Base-by-base conservation (phyloP, 805 yeast genomes). In the Yarrowia sp. region DNA sequence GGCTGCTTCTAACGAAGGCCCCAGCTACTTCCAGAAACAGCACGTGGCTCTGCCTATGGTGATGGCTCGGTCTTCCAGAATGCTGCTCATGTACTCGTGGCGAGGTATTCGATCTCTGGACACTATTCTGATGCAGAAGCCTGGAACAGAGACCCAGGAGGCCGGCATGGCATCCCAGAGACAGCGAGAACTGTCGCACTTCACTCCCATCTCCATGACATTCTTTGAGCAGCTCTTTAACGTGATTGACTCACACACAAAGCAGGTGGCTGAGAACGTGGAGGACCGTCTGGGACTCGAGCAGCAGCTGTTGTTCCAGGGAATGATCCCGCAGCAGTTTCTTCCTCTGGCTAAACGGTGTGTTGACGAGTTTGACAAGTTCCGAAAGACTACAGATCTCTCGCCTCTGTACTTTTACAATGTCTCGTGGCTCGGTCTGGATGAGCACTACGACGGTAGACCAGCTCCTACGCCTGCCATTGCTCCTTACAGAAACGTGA, bases 351-450 rank as follows among this genome's bases (percentile, higher is more conserved):
- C 75, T 3, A 69, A 72, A 14, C 72, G 81, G 82, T 8, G 80
- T 82, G n/a, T 86, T 83, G 73, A 75, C 80, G 15, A 78, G 79
- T 46, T 61, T 61, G 66, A 46, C 14, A 76, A 78, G 52, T 76
- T 83, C 17, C 75, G 76, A 36, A 80, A 84, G 8, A 85, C 82
- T 33, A 78, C 83, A 33, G 82, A 85, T 70, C 77, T 84, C 1
- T 81, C 88, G 1, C 84, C 82, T 9, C 72, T 92, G 34, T 88
- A 84, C 72, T 86, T 87, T 70, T 85, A 87, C 73, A 86, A 89
- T 71, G 86, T 87, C 0, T 80, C 81, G 34, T 90, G 96, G 96
- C 78, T 90, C 17, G 81, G 82, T 9, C 72, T 85, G 3, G 73
- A 74, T 17, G 72, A 77, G 71, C 53, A 71, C 70, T 46, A 17